These are phyloP conservation scores for Tephrocybe sp. DNA, from an alignment of 768 basidiomycete genomes.

Conservation along the genomic window DNA sequence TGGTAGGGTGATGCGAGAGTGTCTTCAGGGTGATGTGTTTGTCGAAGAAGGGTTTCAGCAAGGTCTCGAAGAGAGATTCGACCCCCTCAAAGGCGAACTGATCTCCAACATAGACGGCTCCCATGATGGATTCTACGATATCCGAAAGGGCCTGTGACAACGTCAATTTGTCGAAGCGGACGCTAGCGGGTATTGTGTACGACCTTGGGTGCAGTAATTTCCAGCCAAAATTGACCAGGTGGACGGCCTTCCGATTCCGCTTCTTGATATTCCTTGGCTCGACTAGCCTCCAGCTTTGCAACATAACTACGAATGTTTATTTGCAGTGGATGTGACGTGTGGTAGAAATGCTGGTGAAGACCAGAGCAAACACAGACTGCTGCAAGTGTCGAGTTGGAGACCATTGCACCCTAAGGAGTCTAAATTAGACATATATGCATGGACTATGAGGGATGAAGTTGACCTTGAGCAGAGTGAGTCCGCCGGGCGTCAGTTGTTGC, in stretches of 20 bases:
- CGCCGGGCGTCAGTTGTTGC: constrained; percentile 67
- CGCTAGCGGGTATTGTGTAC: neutral
- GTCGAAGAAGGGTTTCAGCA: constrained; percentile 79
- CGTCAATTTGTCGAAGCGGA: neutral
- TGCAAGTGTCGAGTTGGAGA: constrained; percentile 76
- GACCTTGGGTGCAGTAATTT: constrained; percentile 78
- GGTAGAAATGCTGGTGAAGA: constrained; percentile 59
- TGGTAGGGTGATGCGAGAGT: constrained; percentile 76
- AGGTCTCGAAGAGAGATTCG: constrained; percentile 63
- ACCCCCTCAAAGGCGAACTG: constrained; percentile 61
- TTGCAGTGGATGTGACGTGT: constrained; percentile 54
- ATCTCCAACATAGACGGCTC: constrained; percentile 79
- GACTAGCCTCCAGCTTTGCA: constrained; percentile 43
- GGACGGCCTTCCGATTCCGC: constrained; percentile 49
- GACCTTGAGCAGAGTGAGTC: constrained; percentile 79
- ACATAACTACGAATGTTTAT: constrained; percentile 55
- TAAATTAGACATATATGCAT: neutral
- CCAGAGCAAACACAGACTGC: constrained; percentile 73
- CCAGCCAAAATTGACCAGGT: constrained; percentile 78
- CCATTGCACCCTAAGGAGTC: constrained; percentile 70
- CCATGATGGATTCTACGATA: constrained; percentile 77
- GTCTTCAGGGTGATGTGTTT: constrained; percentile 72
- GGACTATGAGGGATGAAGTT: constrained; percentile 1
- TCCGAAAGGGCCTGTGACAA: constrained; percentile 66
- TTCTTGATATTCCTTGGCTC: constrained; percentile 43